Evolutionary conservation across 139 green algal genomes (phyloP).

Genomic region (Picochlorum sp.): DNA sequence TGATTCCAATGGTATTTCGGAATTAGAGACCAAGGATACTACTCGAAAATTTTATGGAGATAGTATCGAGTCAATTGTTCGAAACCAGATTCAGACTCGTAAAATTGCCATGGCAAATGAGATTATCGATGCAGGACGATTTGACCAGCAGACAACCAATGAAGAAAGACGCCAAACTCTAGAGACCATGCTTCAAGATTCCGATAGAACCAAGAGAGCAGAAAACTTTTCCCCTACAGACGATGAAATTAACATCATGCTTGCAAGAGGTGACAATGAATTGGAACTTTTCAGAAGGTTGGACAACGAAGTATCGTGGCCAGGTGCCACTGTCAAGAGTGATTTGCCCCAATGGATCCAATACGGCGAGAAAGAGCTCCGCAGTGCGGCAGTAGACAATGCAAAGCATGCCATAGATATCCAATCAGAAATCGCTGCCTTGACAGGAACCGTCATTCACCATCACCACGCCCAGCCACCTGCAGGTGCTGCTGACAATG

Average conservation of each 20-base stretch:
- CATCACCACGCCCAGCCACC: neutral
- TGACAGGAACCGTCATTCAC: neutral
- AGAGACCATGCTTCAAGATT: constrained; percentile 68
- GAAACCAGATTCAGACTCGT: constrained; percentile 93
- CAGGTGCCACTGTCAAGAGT: neutral
- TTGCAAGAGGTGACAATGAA: constrained; percentile 35
- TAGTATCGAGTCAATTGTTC: constrained; percentile 84
- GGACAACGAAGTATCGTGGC: constrained; percentile 23
- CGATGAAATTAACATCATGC: constrained; percentile 44
- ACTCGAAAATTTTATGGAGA: constrained; percentile 54
- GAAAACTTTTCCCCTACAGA: constrained; percentile 46
- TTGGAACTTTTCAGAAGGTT: constrained; percentile 28
- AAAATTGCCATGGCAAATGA: constrained; percentile 99
- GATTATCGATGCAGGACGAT: constrained; percentile 84
- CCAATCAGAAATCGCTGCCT: neutral
- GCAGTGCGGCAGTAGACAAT: constrained; percentile 1
- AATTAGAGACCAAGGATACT: neutral
- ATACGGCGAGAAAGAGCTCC: neutral
- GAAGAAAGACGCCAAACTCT: constrained; percentile 75
- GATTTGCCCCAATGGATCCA: neutral
- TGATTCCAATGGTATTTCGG: neutral
- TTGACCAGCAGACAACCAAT: constrained; percentile 88
- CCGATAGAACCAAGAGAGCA: constrained; percentile 34
- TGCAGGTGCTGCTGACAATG: neutral
- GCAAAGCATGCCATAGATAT: neutral